Evolutionary conservation across 2,329 filamentous ascomycete genomes (phyloP).

Genomic region (Ophioceras dolichostomum): DNA sequence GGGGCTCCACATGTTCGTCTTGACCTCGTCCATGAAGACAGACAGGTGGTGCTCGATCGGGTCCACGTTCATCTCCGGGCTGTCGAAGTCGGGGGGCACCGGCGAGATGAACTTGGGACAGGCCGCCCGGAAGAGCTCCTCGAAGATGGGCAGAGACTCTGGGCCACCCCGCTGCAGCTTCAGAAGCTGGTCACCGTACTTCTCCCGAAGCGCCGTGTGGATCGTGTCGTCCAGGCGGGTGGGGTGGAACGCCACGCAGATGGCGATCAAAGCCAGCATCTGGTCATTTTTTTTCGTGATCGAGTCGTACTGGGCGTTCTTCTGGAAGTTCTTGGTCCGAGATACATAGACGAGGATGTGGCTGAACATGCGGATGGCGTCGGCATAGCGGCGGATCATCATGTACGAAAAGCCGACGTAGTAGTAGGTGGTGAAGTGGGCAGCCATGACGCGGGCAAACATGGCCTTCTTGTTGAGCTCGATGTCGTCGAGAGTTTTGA

Average conservation of each 20-base stretch:
- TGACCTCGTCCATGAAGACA: slow-evolving; percentile 99
- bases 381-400: slow-evolving; percentile 99
- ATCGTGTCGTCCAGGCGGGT: slow-evolving; percentile 97
- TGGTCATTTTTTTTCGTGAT: slow-evolving; percentile 99
- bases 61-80: slow-evolving; percentile 90
- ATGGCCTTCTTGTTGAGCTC: slow-evolving; percentile 99
- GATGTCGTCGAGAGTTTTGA: slow-evolving; percentile 98
- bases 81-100: slow-evolving; percentile 93
- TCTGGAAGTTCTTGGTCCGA: slow-evolving; percentile 99
- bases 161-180: slow-evolving; percentile 94
- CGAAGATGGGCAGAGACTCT: slow-evolving; percentile 89
- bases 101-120: slow-evolving; percentile 99
- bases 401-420: slow-evolving; percentile 99
- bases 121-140: slow-evolving; percentile 94
- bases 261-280: slow-evolving; percentile 98
- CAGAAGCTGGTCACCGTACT: slow-evolving; percentile 96
- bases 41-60: slow-evolving; percentile 93
- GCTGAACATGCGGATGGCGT: slow-evolving; percentile 99
- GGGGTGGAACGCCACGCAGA: slow-evolving; percentile 96
- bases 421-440: slow-evolving; percentile 99
- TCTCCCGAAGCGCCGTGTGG: slow-evolving; percentile 93
- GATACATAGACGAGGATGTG: slow-evolving; percentile 99
- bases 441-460: slow-evolving; percentile 98
- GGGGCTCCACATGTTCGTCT: slow-evolving; percentile 97
- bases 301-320: slow-evolving; percentile 95